These are phyloP conservation scores for Aureobasidium sp. DNA, from an alignment of 2,329 filamentous ascomycete species.

Conservation along the genomic window DNA sequence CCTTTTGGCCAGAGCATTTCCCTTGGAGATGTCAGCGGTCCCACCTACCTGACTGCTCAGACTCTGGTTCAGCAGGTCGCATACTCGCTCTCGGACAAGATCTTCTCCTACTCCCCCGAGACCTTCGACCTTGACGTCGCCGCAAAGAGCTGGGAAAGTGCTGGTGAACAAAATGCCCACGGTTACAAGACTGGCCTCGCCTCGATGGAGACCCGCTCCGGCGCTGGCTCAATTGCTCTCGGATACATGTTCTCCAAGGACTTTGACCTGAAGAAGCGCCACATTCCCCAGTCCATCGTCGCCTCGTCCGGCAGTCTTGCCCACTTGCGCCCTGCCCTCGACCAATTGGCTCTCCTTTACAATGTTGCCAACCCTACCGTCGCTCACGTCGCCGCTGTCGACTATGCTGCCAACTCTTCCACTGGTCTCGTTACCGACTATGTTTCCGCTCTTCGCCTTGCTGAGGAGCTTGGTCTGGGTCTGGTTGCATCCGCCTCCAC, in stretches of 20 bases:
- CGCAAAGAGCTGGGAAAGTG: conserved; percentile 64
- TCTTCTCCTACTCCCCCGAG: conserved; percentile 93
- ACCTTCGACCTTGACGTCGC: conserved; percentile 85
- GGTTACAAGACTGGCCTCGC: conserved; percentile 71
- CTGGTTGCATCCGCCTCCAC: conserved; percentile 77
- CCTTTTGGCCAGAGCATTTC: conserved; percentile 45
- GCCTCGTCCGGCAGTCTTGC: conserved; percentile 76
- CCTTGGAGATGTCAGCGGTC: conserved; percentile 61
- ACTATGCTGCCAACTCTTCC: conserved; percentile 60
- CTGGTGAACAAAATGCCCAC: conserved; percentile 68
- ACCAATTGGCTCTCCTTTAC: conserved; percentile 87
- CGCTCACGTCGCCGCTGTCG: conserved; percentile 82
- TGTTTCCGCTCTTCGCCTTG: conserved; percentile 64
- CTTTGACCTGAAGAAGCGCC: conserved; percentile 83
- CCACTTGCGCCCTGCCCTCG: conserved; percentile 72
- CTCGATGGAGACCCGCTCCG: conserved; percentile 75
- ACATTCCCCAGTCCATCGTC: conserved; percentile 84
- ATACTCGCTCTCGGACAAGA: conserved; percentile 90
- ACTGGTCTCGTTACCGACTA: conserved; percentile 82
- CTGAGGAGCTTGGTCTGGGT: conserved; percentile 83
- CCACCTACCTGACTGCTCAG: conserved; percentile 89
- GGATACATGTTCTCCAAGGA: conserved; percentile 98
- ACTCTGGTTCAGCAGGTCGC: conserved; percentile 92
- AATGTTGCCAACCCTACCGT: conserved; percentile 87
- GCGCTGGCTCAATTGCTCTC: conserved; percentile 82